Conservation (phyloP, 805 yeast genomes). For the Vanderwaltozyma yarrowii region DNA sequence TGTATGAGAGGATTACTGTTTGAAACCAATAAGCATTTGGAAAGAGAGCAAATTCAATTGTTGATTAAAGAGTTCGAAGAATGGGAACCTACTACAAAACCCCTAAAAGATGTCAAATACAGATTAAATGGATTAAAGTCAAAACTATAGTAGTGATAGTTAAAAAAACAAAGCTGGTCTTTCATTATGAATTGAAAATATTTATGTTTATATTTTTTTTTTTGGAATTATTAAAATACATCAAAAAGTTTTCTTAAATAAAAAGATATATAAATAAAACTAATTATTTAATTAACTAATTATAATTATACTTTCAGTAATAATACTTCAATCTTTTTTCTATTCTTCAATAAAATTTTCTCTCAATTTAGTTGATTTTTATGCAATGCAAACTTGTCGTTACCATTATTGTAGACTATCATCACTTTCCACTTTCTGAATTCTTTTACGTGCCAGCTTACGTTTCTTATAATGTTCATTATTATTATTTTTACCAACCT, state of each 20-base stretch:
- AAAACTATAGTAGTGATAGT: slow-evolving; percentile 1
- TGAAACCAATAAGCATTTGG: slow-evolving; percentile 46
- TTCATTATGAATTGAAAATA: background rate
- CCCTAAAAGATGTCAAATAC: slow-evolving; percentile 73
- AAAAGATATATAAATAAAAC: no score
- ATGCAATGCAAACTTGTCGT: no score
- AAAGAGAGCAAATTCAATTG: slow-evolving; percentile 46
- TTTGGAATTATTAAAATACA: background rate
- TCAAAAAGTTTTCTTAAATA: no score
- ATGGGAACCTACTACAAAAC: slow-evolving; percentile 84
- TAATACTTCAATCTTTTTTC: no score
- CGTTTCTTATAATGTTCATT: slow-evolving; percentile 7
- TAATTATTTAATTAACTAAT: no score
- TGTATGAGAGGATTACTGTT: slow-evolving; percentile 74
- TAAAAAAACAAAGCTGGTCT: background rate
- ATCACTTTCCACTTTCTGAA: slow-evolving; percentile 13
- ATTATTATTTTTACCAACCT: background rate
- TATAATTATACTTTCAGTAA: no score
- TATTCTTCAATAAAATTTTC: background rate
- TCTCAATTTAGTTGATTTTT: background rate
- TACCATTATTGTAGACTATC: slow-evolving; percentile 2
- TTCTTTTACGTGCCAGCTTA: slow-evolving; percentile 14
- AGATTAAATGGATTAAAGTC: slow-evolving; percentile 48
- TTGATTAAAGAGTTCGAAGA: slow-evolving; percentile 63
- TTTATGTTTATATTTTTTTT: background rate